These are phyloP conservation scores for Penicillium sp. DNA, from an alignment of 2,329 filamentous ascomycete species.

Conservation along the genomic window DNA sequence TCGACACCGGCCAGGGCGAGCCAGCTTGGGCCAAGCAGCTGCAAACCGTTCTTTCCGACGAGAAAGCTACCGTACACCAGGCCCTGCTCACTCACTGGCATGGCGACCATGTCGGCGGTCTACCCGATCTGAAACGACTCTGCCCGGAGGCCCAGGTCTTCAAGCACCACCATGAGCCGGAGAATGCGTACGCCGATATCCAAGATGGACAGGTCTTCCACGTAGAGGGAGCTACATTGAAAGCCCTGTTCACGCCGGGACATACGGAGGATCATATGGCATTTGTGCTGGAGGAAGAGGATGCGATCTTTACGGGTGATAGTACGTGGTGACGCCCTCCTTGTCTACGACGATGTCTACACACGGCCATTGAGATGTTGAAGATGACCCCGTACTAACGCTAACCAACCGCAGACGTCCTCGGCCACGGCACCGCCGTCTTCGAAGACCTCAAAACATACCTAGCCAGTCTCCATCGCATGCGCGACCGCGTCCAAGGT, in stretches of 20 bases:
- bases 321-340: constrained; percentile 44
- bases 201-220: constrained; percentile 56
- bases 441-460: constrained; percentile 77
- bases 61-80: constrained; percentile 68
- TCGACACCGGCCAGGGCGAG: constrained; percentile 87
- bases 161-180: constrained; percentile 61
- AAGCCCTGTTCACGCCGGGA: constrained; percentile 68
- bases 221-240: constrained; percentile 61
- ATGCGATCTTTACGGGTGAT: constrained; percentile 85
- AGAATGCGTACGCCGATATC: constrained; percentile 55
- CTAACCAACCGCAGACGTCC: constrained; percentile 55
- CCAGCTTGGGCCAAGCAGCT: constrained; percentile 72
- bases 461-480: constrained; percentile 67
- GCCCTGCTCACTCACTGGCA: constrained; percentile 92
- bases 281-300: constrained; percentile 73
- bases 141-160: constrained; percentile 66
- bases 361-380: background rate
- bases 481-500: constrained; percentile 63
- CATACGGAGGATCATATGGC: constrained; percentile 83
- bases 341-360: background rate
- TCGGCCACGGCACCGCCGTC: constrained; percentile 83
- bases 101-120: constrained; percentile 77
- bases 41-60: constrained; percentile 63
- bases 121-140: constrained; percentile 66
- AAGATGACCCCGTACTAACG: background rate